Percentiles rank a stretch among this genome's conserved stretches.
Evolutionary conservation across 371 early-diverging fungal genomes (phyloP).

Genomic region (Apophysomyces ossiformis): DNA sequence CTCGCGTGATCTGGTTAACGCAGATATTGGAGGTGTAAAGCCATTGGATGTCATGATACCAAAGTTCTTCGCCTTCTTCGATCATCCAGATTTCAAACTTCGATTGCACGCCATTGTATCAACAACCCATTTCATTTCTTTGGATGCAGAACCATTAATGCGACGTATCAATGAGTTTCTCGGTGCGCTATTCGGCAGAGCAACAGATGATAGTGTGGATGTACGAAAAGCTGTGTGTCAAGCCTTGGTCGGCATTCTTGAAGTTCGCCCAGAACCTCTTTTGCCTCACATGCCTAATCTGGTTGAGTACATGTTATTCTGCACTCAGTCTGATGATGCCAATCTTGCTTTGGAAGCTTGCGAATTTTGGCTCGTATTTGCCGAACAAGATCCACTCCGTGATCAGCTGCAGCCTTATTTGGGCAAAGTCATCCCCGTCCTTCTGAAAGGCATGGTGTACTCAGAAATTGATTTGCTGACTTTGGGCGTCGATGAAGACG

Average conservation of each 20-base stretch:
- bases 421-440: conserved; percentile 83
- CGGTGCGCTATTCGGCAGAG: conserved; percentile 77
- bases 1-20: conserved; percentile 71
- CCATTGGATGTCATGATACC: conserved; percentile 87
- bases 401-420: conserved; percentile 82
- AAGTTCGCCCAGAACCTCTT: conserved; percentile 79
- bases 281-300: conserved; percentile 84
- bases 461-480: conserved; percentile 86
- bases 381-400: conserved; percentile 84
- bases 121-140: conserved; percentile 80
- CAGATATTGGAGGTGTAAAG: conserved; percentile 68
- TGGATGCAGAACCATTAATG: conserved; percentile 74
- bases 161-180: conserved; percentile 76
- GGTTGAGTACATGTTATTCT: conserved; percentile 93
- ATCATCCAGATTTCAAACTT: conserved; percentile 71
- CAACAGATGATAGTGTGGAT: conserved; percentile 77
- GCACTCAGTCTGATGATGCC: conserved; percentile 81
- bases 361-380: conserved; percentile 97
- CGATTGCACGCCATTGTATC: conserved; percentile 80
- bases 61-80: conserved; percentile 81
- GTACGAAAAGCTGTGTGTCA: conserved; percentile 94
- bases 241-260: conserved; percentile 87
- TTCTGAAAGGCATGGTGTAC: conserved; percentile 95
- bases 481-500: conserved; percentile 81
- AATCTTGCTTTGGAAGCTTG: conserved; percentile 93